A percentile compares a stretch with the other conserved stretches of the same genome.
These are phyloP conservation scores for Salix udensis DNA, from an alignment of 345 rosid genomes.

Conservation along the genomic window DNA sequence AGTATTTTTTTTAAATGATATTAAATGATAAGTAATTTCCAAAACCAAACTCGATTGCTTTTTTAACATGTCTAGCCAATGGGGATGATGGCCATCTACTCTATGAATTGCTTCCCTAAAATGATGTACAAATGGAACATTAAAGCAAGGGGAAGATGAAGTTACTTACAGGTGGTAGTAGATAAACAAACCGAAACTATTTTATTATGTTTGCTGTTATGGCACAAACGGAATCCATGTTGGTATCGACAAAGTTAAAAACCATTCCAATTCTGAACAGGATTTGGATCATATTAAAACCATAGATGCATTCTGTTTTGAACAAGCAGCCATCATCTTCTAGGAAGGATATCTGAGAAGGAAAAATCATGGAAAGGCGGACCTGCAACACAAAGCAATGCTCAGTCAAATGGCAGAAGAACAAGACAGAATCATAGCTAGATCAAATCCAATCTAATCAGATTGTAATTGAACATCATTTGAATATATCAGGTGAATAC, in stretches of 20 bases:
- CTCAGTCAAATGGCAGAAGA: not conserved
- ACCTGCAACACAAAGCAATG: constrained; percentile 41
- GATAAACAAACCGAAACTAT: not conserved
- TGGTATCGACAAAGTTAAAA: not conserved
- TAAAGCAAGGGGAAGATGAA: not conserved
- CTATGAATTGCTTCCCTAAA: not conserved
- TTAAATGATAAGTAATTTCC: not conserved
- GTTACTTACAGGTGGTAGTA: not conserved
- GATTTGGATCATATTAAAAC: not conserved
- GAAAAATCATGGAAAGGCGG: constrained; percentile 91
- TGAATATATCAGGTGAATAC: too few species aligned
- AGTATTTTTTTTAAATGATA: too few species aligned
- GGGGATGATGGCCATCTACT: not conserved
- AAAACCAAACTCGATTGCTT: not conserved
- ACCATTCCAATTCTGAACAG: not conserved
- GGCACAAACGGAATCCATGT: not conserved
- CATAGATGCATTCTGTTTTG: not conserved
- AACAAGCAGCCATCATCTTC: constrained; percentile 19
- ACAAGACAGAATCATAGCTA: not conserved
- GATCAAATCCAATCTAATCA: too few species aligned
- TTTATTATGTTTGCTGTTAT: not conserved
- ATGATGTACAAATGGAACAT: not conserved
- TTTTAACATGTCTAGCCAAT: not conserved
- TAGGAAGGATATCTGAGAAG: constrained; percentile 57
- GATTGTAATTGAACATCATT: too few species aligned